Conservation (phyloP, 2,329 filamentous ascomycete species). For the Aspergillus ochraceus region DNA sequence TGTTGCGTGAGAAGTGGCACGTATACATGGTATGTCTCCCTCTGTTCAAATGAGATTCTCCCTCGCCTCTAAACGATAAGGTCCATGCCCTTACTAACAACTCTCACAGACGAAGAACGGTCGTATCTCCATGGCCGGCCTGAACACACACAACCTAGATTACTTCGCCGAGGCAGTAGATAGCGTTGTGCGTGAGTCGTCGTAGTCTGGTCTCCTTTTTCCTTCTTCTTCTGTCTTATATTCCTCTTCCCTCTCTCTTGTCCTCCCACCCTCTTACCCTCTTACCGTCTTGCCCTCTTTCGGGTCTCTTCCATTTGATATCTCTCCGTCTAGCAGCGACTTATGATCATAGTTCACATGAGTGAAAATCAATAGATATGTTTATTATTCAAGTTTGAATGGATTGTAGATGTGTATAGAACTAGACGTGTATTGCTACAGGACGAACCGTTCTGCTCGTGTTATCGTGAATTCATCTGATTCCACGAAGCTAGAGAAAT, state of each 20-base stretch:
- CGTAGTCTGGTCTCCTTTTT: constrained; percentile 18
- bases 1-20: constrained; percentile 50
- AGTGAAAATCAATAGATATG: not conserved
- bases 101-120: constrained; percentile 78
- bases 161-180: constrained; percentile 91
- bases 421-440: too few species aligned
- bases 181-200: constrained; percentile 64
- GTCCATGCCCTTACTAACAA: not conserved
- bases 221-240: constrained; percentile 9
- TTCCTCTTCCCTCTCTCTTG: not conserved
- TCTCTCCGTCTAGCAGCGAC: not conserved
- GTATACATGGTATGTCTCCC: constrained; percentile 48
- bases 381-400: not conserved
- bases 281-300: not conserved
- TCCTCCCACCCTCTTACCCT: constrained; percentile 3
- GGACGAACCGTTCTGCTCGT: too few species aligned
- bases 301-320: not conserved
- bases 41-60: not conserved
- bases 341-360: not conserved
- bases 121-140: constrained; percentile 95
- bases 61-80: not conserved
- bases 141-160: constrained; percentile 88
- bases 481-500: too few species aligned
- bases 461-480: too few species aligned
- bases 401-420: not conserved